Evolutionary conservation across 2,329 filamentous ascomycete species (phyloP).

Genomic region (Ophiognomonia clavigignenti-juglandacearum): DNA sequence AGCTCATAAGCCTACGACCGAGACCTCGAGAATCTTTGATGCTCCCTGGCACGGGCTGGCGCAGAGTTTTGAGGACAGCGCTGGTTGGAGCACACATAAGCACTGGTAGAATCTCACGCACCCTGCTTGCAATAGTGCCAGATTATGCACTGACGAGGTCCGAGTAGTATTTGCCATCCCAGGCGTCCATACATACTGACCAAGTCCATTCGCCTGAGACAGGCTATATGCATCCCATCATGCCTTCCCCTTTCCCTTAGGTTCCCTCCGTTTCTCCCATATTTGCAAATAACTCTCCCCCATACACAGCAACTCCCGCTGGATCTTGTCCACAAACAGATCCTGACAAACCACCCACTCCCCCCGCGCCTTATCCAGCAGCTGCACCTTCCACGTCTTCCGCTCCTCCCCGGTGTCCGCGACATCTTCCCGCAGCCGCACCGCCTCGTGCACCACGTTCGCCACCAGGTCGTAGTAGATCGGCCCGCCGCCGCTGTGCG

Average conservation of each 20-base stretch:
- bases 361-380: constrained; percentile 73
- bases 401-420: constrained; percentile 82
- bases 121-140: no score
- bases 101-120: no score
- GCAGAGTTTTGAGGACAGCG: no score
- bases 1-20: no score
- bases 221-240: no score
- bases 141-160: no score
- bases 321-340: constrained; percentile 83
- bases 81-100: no score
- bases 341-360: constrained; percentile 96
- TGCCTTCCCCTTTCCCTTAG: constrained; percentile 32
- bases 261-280: constrained; percentile 76
- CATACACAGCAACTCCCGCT: constrained; percentile 84
- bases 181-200: no score
- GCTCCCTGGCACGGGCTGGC: no score
- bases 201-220: no score
- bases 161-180: no score
- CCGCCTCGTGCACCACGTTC: constrained; percentile 86
- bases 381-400: constrained; percentile 91
- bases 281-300: constrained; percentile 95
- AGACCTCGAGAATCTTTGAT: no score
- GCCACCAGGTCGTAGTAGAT: constrained; percentile 94
- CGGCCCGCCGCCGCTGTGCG: constrained; percentile 70
- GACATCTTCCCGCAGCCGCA: constrained; percentile 73